Evolutionary conservation across 148 eudicot species (phyloP), one percentile per base, ranked within the genome.

Genomic region (Salicornia ramosissima): DNA sequence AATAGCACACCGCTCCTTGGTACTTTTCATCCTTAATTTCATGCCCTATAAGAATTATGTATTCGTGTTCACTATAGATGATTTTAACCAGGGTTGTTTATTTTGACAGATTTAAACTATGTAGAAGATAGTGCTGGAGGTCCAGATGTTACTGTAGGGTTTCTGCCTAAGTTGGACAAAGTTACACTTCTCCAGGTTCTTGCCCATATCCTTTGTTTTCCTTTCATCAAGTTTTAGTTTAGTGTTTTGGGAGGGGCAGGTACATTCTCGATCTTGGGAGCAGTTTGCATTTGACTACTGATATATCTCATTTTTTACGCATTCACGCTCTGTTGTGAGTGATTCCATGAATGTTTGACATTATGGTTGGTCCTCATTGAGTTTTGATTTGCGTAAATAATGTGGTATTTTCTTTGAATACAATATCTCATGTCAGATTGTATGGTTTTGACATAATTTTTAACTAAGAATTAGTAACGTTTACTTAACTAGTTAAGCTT

Each of bases 101-200:
- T 36, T 31, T 70, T 53, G 19, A 45, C 88, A 90, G 98, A 90
- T 84, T 78, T 93, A 46, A 93, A 88, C 74, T 93, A 90, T 64
- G 81, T 87, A 18, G 98, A 93, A 81, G 98, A 93, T 74, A 90
- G 98, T 75, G 98, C 98, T 73, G 96, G 96, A 58, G 97, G 98
- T 71, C 96, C 98, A 43, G 98, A 93, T 84, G 90, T 93, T 30
- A 90, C 97, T 28, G 95, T 93, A 9, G 98, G 95, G 69, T 86
- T 79, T 80, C 75, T 90, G 9, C 95, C 98, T n/a, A 90, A 88
- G 76, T 70, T 87, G 75, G 95, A 90, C 68, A 88, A 88, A 86
- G 85, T 93, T 65, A 87, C 97, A 47, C 95, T 93, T 71, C 96
- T 93, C 69, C 98, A 93, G 96, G 98, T 93, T 50, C 51, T 64